These are phyloP conservation scores for Globisporangium viniferum DNA, from an alignment of 352 stramenopile genomes.

Conservation along the genomic window DNA sequence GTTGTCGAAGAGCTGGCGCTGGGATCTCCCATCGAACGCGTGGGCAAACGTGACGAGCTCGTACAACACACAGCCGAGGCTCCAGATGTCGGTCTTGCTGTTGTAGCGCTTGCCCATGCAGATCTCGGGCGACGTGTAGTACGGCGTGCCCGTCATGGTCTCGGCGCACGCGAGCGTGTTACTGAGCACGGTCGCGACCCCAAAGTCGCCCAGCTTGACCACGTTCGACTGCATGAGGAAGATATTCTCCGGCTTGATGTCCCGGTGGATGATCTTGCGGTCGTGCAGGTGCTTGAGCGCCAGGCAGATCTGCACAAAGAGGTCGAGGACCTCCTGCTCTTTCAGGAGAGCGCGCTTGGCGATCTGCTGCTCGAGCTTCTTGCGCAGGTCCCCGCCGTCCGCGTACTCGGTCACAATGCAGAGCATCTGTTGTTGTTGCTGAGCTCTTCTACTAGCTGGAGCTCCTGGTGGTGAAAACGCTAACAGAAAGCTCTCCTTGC, in stretches of 20 bases:
- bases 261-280: slow-evolving; percentile 84
- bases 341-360: slow-evolving; percentile 17
- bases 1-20: slow-evolving; percentile 77
- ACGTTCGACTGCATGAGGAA: slow-evolving; percentile 68
- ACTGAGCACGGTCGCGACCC: slow-evolving; percentile 70
- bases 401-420: slow-evolving; percentile 88
- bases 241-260: slow-evolving; percentile 87
- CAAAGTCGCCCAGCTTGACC: slow-evolving; percentile 79
- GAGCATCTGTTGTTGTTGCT: slow-evolving; percentile 30
- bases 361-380: slow-evolving; percentile 39
- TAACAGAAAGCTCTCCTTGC: slow-evolving; percentile 73
- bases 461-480: slow-evolving; percentile 3
- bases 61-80: slow-evolving; percentile 92
- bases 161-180: slow-evolving; percentile 70
- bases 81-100: slow-evolving; percentile 94
- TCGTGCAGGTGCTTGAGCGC: slow-evolving; percentile 79
- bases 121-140: slow-evolving; percentile 94
- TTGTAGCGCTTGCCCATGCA: slow-evolving; percentile 92
- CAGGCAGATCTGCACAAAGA: slow-evolving; percentile 72
- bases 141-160: slow-evolving; percentile 79
- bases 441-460: background rate
- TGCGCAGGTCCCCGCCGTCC: slow-evolving; percentile 67
- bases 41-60: slow-evolving; percentile 88
- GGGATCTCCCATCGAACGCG: slow-evolving; percentile 84
- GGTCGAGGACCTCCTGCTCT: slow-evolving; percentile 44